phyloP scores from a whole-genome alignment of 2,329 filamentous ascomycete species.

The Talaromyces islandicus region DNA sequence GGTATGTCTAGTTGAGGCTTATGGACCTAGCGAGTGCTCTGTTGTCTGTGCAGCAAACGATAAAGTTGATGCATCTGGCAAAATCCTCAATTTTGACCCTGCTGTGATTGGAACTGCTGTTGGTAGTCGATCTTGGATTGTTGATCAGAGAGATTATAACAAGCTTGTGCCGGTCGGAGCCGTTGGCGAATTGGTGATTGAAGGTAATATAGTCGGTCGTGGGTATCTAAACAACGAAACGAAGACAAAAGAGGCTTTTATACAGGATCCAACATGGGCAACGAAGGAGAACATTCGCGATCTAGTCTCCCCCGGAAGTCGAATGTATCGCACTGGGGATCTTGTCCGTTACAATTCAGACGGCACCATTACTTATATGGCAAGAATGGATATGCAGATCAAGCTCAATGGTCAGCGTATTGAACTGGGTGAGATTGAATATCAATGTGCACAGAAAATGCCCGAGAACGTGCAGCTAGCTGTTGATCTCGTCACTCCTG shows the following conservation, averaged over 20 bases:
- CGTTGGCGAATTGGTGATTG: slow-evolving; percentile 43
- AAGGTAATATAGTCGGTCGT: slow-evolving; percentile 40
- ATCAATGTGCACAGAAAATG: slow-evolving; percentile 17
- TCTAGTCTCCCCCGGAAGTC: slow-evolving; percentile 7
- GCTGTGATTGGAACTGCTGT: slow-evolving; percentile 30
- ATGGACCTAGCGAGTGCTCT: slow-evolving; percentile 37
- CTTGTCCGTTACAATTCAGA: slow-evolving; percentile 28
- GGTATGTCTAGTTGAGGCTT: slow-evolving; percentile 40
- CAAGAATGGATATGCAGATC: slow-evolving; percentile 34
- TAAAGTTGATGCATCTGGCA: slow-evolving; percentile 25
- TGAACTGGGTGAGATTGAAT: slow-evolving; percentile 39
- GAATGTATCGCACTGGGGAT: slow-evolving; percentile 32
- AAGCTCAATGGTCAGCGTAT: slow-evolving; percentile 40
- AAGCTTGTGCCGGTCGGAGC: slow-evolving; percentile 38
- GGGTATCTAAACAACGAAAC: slow-evolving; percentile 37
- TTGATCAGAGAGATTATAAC: slow-evolving; percentile 36
- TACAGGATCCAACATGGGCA: slow-evolving; percentile 28
- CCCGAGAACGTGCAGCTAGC: slow-evolving; percentile 33
- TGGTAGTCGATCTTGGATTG: slow-evolving; percentile 34
- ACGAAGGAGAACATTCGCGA: slow-evolving; percentile 14
- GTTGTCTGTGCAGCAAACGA: slow-evolving; percentile 27
- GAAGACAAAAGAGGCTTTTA: slow-evolving; percentile 30
- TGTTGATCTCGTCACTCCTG: slow-evolving; percentile 36
- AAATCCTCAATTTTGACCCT: slow-evolving; percentile 22
- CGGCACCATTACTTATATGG: slow-evolving; percentile 29